Evolutionary conservation across 1,139 yeast species (phyloP), one percentile per base, ranked within the genome.

Genomic region (Kodamaea plutei): DNA sequence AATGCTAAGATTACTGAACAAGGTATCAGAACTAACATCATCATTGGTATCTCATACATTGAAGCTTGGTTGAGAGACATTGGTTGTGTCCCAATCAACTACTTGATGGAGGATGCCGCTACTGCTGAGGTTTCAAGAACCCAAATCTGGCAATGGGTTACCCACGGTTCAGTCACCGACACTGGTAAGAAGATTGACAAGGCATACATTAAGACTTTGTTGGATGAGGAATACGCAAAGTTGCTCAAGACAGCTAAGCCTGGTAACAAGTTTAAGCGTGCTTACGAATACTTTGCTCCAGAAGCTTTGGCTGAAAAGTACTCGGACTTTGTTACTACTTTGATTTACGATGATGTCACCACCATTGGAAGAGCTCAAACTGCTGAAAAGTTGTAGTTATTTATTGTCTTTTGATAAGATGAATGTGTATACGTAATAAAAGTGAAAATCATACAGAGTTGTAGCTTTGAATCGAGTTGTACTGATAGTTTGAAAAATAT

Each of bases 21-120:
- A 37, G 91, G 91, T 52, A 76, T 83, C 50, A 73, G 85, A 55
- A 67, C 78, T 49, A 82, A 80, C 61, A 64, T 82, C 44, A 68
- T 69, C 52, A 80, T 81, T 61, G 91, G 91, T 35, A 69, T 83
- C 41, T 74, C 81, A 18, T 82, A 83, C 61, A 79, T 81, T 62
- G 91, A 80, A 64, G 89, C 89, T 25, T 83, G 91, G 91, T 73
- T 83, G 50, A 72, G 87, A 48, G 83, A 84, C 37, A 61, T 76
- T 43, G 91, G 91, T 15, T 79, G 88, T 64, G 88, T 83, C 38
- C 89, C 93, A 47, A 81, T 83, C 60, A 80, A 82, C 67, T 79
- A 73, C 57, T 69, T 82, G 61, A 83, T 83, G 93, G 93, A 83
- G 62, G 91, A 83, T 51, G 91, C 91, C 33, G 91, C 91, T 29